Evolutionary conservation across 345 rosid genomes (phyloP).

Genomic region (Hirschfeldia incana): DNA sequence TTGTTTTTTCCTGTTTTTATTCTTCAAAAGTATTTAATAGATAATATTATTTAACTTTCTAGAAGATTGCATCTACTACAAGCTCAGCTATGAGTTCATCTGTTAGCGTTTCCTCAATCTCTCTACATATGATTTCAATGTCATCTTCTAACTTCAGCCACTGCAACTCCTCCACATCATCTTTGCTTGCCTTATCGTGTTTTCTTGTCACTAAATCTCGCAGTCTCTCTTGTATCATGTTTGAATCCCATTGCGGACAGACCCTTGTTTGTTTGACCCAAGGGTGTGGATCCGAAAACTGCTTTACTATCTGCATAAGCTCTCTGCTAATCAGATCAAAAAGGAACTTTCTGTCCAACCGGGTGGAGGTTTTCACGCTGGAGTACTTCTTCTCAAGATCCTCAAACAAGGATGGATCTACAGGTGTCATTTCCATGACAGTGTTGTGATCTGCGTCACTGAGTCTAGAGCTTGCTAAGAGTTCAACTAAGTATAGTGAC

Average conservation of each 20-base stretch:
- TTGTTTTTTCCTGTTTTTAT: background rate
- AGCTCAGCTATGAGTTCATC: constrained; percentile 67
- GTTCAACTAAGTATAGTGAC: constrained; percentile 51
- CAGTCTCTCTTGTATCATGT: constrained; percentile 49
- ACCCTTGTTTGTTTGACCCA: constrained; percentile 52
- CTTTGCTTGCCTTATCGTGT: constrained; percentile 39
- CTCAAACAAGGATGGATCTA: constrained; percentile 61
- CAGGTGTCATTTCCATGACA: constrained; percentile 49
- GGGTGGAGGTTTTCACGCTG: constrained; percentile 40
- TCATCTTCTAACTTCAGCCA: constrained; percentile 68
- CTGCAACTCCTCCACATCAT: constrained; percentile 47
- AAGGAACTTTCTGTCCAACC: constrained; percentile 64
- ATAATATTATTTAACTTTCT: constrained; percentile 23
- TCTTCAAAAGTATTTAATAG: constrained; percentile 9
- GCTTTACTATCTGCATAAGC: constrained; percentile 52
- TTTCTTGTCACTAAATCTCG: constrained; percentile 43
- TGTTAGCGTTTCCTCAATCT: constrained; percentile 62
- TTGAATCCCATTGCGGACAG: constrained; percentile 43
- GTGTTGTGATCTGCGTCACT: constrained; percentile 44
- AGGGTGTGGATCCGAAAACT: constrained; percentile 51
- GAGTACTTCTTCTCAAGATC: constrained; percentile 73
- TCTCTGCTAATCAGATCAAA: constrained; percentile 67
- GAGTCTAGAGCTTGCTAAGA: constrained; percentile 54
- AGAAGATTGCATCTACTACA: constrained; percentile 34
- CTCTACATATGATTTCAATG: constrained; percentile 66